Base-by-base conservation (phyloP, 805 yeast species). In the Ogataea pilisensis region DNA sequence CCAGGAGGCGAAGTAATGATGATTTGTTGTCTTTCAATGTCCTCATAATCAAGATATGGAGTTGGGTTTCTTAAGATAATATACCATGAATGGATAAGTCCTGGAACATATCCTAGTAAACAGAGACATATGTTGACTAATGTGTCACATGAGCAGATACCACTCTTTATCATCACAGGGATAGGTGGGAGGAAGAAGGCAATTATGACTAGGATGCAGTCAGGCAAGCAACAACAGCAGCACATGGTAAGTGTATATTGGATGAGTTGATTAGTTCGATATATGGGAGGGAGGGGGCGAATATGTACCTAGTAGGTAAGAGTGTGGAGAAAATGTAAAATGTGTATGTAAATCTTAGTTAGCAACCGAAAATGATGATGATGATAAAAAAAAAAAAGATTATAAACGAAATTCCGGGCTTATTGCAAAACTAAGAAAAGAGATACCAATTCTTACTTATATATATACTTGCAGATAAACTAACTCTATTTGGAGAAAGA, bases 181-280 rank as follows among this genome's bases (percentile, higher is more conserved):
- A 86, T 58, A 1, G 95, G 95, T 1, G 95, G 95, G 53, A 82
- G 70, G 51, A 86, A 59, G 36, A 85, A 73, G 2, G 93, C 85
- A 36, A 86, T 52, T 8, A 86, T 64, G 14, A 82, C 84, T 34
- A 86, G 70, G 14, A 84, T 58, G 60, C 85, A 78, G 57, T 85
- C 95, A 38, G 73, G 61, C 44, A 69, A 68, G 38, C 58, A 51
- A 35, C 57, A 58, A 38, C 50, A 56, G 39, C 64, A 58, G 31
- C n/a, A 34, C 6, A 34, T 26, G 25, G 13, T 26, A 26, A 12
- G 25, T 27, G 20, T 14, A 33, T 14, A n/a, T n/a, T n/a, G n/a
- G n/a, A n/a, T n/a, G n/a, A n/a, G n/a, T n/a, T n/a, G n/a, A n/a
- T n/a, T n/a, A n/a, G n/a, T n/a, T n/a, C n/a, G n/a, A n/a, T n/a